Evolutionary conservation across 108 stramenopile genomes (phyloP), one percentile per base, ranked within the genome.

Genomic region (Craspedostauros australis): DNA sequence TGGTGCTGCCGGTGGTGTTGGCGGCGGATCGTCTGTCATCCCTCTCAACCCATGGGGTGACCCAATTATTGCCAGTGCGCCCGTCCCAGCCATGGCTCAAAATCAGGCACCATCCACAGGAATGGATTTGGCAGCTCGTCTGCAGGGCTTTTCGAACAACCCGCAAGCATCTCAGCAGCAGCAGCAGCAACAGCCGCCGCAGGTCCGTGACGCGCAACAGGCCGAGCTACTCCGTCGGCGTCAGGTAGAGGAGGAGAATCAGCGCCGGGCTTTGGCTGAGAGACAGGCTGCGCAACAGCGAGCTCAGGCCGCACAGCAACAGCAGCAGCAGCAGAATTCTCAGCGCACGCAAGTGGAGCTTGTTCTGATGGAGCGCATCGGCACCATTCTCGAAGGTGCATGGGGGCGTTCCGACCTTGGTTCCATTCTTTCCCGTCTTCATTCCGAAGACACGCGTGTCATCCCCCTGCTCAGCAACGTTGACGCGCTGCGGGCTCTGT

Each of bases 361-460:
- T 38, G 82, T 93, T 14, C 65, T 93, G 26, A 80, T 87, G 54
- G 91, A 93, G 61, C 83, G 91, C 36, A 82, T 88, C 34, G 74
- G 78, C 25, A 72, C 61, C 12, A 82, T 93, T 50, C 64, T 93
- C 5, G 91, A 93, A 59, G 85, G 76, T 37, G 79, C 84, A 4
- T 93, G 91, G 91, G 87, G 91, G 6, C 79, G 75, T 50, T 74
- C 83, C 2, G 91, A 93, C 63, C 73, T 93, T 23, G 50, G 63
- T 21, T 79, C 87, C 9, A 86, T 93, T 55, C 62, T 93, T 6
- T 57, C 80, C 4, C 82, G 82, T 32, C 67, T 93, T 33, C 91
- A 88, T 49, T 60, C 77, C 7, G 87, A 86, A 59, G 91, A 93
- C 56, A 71, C 84, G 9, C 70, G 91, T 36, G 83, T 88, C 27